Evolutionary conservation across 2,329 filamentous ascomycete species (phyloP).

Genomic region (Albifimbria verrucaria): DNA sequence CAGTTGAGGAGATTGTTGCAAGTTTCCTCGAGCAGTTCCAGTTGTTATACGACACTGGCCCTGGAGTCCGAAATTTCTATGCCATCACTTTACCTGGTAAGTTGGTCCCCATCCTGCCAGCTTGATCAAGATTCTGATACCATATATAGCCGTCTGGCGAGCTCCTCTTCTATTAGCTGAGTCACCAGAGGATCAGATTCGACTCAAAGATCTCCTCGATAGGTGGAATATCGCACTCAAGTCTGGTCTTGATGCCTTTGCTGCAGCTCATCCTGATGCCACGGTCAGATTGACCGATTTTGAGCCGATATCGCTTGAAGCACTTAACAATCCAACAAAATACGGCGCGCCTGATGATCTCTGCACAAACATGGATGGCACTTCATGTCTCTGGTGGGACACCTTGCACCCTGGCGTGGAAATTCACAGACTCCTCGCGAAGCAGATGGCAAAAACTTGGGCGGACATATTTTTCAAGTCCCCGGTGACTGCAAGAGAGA

Average conservation of each 20-base stretch:
- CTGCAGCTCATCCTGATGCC: background rate
- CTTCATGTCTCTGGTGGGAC: background rate
- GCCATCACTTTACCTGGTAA: background rate
- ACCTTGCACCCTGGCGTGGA: background rate
- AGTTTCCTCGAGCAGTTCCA: background rate
- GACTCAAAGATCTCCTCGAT: background rate
- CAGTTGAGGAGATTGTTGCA: background rate
- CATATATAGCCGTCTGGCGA: background rate
- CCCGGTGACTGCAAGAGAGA: background rate
- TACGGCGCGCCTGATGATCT: background rate
- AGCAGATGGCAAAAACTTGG: background rate
- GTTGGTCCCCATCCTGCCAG: background rate
- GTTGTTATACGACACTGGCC: background rate
- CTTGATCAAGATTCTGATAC: background rate
- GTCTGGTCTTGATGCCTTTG: background rate
- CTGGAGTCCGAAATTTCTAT: background rate
- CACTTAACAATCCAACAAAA: background rate
- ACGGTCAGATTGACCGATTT: background rate
- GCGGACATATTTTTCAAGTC: background rate
- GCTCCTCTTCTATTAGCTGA: background rate
- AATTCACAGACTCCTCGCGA: background rate
- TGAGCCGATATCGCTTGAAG: background rate
- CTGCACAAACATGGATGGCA: background rate
- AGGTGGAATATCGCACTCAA: background rate
- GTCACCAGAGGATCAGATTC: background rate